phyloP scores from a whole-genome alignment of 2,329 filamentous ascomycete species.

The Pseudogymnoascus destructans region DNA sequence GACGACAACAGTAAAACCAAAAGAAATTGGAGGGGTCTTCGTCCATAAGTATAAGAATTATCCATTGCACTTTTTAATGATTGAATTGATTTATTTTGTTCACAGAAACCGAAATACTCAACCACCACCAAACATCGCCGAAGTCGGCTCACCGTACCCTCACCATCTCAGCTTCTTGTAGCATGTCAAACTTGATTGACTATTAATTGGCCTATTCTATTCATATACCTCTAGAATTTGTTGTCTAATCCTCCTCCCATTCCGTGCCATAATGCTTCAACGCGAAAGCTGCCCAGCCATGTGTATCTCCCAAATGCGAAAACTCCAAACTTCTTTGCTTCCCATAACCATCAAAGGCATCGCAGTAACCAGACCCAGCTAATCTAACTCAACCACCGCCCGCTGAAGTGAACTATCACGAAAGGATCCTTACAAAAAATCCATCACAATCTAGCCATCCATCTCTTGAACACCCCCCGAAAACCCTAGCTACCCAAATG shows the following conservation, averaged over 20 bases:
- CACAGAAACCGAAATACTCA: background rate
- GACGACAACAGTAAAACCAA: constrained; percentile 2
- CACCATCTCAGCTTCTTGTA: background rate
- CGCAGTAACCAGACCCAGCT: background rate
- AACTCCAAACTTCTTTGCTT: background rate
- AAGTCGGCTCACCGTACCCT: background rate
- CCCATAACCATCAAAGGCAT: background rate
- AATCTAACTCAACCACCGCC: background rate
- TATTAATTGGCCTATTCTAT: constrained; percentile 8
- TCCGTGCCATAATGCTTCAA: background rate
- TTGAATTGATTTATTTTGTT: background rate
- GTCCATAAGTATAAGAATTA: constrained; percentile 6
- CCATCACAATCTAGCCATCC: constrained; percentile 3
- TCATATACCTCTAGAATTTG: background rate
- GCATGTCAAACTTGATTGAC: background rate
- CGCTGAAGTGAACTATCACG: background rate
- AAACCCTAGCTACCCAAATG: background rate
- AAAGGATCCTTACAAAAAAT: background rate
- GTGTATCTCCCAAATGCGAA: background rate
- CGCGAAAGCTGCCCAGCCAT: background rate
- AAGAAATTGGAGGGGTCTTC: constrained; percentile 7
- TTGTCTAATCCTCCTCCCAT: constrained; percentile 8
- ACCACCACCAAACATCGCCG: background rate
- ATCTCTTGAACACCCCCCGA: background rate
- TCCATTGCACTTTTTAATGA: background rate